Percentiles rank a stretch among this genome's conserved stretches.
Evolutionary conservation across 345 rosid genomes (phyloP).

Genomic region (Bretschneidera sinensis): DNA sequence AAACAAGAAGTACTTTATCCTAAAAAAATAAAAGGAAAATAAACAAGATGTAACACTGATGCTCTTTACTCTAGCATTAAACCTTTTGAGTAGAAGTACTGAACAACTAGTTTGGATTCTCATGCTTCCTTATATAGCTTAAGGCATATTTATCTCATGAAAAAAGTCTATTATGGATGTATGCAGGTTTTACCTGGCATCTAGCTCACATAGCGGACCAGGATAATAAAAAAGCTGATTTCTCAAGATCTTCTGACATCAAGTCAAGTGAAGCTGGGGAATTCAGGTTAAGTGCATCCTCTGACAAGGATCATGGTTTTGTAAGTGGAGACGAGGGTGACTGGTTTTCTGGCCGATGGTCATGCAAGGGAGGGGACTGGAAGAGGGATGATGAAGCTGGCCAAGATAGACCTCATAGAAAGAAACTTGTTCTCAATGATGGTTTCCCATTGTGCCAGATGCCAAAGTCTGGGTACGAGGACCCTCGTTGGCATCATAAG

Average conservation of each 20-base stretch:
- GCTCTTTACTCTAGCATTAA: too few relatives aligned
- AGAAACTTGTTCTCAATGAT: slow-evolving; percentile 81
- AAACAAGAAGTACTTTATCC: too few relatives aligned
- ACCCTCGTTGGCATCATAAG: slow-evolving; percentile 87
- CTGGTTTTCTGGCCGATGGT: slow-evolving; percentile 77
- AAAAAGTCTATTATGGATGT: slow-evolving; percentile 11
- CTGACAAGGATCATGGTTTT: slow-evolving; percentile 37
- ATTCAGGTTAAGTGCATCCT: slow-evolving; percentile 25
- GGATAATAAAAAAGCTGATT: slow-evolving; percentile 29
- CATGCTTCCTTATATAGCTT: slow-evolving; percentile 14
- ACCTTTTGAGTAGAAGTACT: too few relatives aligned
- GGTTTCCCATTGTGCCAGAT: slow-evolving; percentile 92
- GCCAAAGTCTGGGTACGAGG: slow-evolving; percentile 84
- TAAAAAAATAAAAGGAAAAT: too few relatives aligned
- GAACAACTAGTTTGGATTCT: slow-evolving; percentile 5
- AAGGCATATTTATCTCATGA: slow-evolving; percentile 18
- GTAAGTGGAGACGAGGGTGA: slow-evolving; percentile 42
- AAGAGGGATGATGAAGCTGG: slow-evolving; percentile 74
- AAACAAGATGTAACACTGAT: too few relatives aligned
- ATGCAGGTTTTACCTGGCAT: slow-evolving; percentile 48
- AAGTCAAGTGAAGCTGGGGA: slow-evolving; percentile 36
- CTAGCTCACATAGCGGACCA: slow-evolving; percentile 28
- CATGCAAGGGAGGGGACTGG: slow-evolving; percentile 99
- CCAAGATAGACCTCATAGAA: slow-evolving; percentile 57
- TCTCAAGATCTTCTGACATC: slow-evolving; percentile 29